Conservation (phyloP, 345 rosid species). For the Citrus hindsii region DNA sequence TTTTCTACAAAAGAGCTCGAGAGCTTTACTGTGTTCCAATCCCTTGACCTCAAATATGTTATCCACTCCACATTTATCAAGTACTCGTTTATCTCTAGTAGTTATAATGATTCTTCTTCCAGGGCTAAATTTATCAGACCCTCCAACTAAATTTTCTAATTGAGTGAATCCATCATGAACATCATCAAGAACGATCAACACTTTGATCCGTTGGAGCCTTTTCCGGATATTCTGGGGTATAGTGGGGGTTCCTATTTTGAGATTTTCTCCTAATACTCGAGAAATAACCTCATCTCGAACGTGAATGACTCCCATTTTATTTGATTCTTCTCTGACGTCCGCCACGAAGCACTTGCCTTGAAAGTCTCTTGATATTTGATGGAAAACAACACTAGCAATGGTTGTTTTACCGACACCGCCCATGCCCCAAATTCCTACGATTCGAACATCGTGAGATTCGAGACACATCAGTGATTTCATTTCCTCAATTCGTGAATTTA, state of each 20-base stretch:
- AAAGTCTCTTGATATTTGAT: no score
- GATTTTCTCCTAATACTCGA: neutral
- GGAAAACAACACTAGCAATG: no score
- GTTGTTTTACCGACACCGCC: no score
- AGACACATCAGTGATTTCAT: neutral
- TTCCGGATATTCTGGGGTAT: neutral
- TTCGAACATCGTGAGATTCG: no score
- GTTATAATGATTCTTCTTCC: neutral
- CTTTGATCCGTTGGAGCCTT: neutral
- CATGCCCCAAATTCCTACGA: no score
- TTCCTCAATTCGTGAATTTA: neutral
- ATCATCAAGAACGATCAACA: slow-evolving; percentile 3
- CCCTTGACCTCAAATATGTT: neutral
- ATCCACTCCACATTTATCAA: neutral
- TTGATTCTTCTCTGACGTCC: no score
- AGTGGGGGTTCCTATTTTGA: neutral
- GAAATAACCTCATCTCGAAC: neutral
- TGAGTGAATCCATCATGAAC: neutral
- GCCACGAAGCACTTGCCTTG: no score
- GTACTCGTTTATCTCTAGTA: neutral
- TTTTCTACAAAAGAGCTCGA: no score
- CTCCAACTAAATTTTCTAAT: neutral
- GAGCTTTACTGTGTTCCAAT: neutral
- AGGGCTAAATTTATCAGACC: neutral
- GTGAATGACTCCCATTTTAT: no score